A percentile compares a stretch with the other conserved stretches of the same genome.
Evolutionary conservation across 768 basidiomycete species (phyloP).

Genomic region (Termitomyces eurrhizus): DNA sequence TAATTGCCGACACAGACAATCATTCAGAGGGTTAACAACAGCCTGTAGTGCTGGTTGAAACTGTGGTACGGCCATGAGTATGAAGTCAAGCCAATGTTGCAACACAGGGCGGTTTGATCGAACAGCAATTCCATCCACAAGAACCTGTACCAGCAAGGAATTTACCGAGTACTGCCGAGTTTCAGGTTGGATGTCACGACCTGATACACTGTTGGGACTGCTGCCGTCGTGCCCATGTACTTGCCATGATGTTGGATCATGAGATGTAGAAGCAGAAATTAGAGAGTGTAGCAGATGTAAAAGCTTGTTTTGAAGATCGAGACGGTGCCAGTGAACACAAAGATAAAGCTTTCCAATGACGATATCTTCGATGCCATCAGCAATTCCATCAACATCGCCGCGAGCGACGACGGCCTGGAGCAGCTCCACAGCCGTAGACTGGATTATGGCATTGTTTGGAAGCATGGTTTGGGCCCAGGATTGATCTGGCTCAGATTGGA

Average conservation of each 20-base stretch:
- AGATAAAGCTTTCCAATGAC: slow-evolving; percentile 75
- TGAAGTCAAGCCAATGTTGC: slow-evolving; percentile 96
- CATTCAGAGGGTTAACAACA: slow-evolving; percentile 69
- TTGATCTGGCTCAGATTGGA: slow-evolving; percentile 73
- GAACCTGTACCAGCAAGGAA: slow-evolving; percentile 69
- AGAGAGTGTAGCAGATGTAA: slow-evolving; percentile 87
- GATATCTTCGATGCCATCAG: slow-evolving; percentile 65
- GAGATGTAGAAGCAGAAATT: slow-evolving; percentile 58
- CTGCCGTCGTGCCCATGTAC: slow-evolving; percentile 27
- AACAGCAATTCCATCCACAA: slow-evolving; percentile 75
- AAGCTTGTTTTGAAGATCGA: slow-evolving; percentile 91
- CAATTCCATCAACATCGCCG: slow-evolving; percentile 67
- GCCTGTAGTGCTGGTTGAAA: slow-evolving; percentile 69
- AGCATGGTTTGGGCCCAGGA: slow-evolving; percentile 47
- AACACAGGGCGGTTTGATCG: slow-evolving; percentile 72
- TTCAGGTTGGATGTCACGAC: slow-evolving; percentile 29
- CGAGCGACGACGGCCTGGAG: slow-evolving; percentile 79
- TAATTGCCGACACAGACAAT: slow-evolving; percentile 75
- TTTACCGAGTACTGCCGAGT: slow-evolving; percentile 48
- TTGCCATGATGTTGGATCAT: slow-evolving; percentile 27
- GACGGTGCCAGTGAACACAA: slow-evolving; percentile 60
- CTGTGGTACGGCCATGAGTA: slow-evolving; percentile 86
- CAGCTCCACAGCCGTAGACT: slow-evolving; percentile 74
- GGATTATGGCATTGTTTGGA: slow-evolving; percentile 58
- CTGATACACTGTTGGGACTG: slow-evolving; percentile 27